Evolutionary conservation across 1,284 basidiomycete genomes (phyloP).

Genomic region (Puccinia polysora): DNA sequence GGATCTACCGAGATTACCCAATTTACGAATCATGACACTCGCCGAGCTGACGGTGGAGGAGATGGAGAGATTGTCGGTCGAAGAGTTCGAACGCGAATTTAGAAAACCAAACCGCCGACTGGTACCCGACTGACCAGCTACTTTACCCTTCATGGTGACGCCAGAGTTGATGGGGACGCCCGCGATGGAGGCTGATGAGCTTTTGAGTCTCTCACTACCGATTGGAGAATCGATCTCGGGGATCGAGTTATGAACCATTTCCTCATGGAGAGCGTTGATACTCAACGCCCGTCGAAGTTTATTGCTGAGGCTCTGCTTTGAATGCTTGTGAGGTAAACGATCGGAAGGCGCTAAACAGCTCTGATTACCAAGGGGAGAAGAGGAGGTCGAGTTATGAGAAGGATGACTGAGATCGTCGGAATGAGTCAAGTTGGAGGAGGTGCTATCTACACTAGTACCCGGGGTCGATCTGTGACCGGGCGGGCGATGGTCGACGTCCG

Average conservation of each 20-base stretch:
- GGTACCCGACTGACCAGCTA: neutral
- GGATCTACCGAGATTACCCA: constrained; percentile 87
- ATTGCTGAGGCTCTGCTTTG: constrained; percentile 1
- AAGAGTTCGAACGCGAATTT: constrained; percentile 84
- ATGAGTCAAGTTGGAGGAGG: constrained; percentile 11
- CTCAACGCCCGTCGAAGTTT: constrained; percentile 28
- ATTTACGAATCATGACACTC: constrained; percentile 93
- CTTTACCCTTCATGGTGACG: neutral
- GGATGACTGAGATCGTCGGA: neutral
- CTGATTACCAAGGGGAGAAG: neutral
- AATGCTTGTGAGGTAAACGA: neutral
- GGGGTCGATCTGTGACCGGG: constrained; percentile 32
- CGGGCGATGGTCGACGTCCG: constrained; percentile 25
- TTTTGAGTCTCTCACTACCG: constrained; percentile 8
- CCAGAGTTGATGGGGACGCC: constrained; percentile 3
- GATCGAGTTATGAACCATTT: constrained; percentile 13
- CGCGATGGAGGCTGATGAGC: constrained; percentile 6
- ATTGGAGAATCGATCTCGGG: neutral
- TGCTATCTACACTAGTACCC: constrained; percentile 34
- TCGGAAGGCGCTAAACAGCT: no score
- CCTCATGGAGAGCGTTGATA: constrained; percentile 17
- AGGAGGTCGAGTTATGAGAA: neutral
- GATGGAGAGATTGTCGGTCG: constrained; percentile 94
- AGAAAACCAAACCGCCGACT: constrained; percentile 58
- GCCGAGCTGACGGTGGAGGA: constrained; percentile 94